These are phyloP conservation scores for Botrytis galanthina DNA, from an alignment of 2,329 filamentous ascomycete genomes.

Conservation along the genomic window DNA sequence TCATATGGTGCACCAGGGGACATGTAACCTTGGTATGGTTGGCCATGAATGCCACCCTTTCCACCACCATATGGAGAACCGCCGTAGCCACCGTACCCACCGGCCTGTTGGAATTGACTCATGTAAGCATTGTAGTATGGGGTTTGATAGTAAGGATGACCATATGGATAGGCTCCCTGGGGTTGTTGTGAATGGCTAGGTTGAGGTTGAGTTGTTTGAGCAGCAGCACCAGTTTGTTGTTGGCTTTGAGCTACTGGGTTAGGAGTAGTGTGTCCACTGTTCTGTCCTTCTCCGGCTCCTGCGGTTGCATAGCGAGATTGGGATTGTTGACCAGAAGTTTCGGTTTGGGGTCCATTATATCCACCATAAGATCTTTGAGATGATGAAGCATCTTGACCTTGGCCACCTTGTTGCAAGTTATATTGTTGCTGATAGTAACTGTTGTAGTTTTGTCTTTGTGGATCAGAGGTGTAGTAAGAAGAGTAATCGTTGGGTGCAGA, in stretches of 20 bases:
- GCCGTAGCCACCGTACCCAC: constrained; percentile 40
- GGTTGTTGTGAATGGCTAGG: constrained; percentile 51
- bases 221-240: constrained; percentile 43
- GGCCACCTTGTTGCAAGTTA: constrained; percentile 48
- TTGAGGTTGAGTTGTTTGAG: constrained; percentile 43
- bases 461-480: constrained; percentile 78
- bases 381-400: constrained; percentile 68
- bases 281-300: constrained; percentile 70
- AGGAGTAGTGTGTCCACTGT: constrained; percentile 87
- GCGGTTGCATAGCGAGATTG: constrained; percentile 59
- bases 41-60: constrained; percentile 38
- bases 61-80: constrained; percentile 37
- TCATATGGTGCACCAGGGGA: constrained; percentile 39
- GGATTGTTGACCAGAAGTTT: constrained; percentile 63
- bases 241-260: constrained; percentile 67
- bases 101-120: constrained; percentile 50
- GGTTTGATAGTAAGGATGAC: constrained; percentile 59
- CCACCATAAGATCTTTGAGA: constrained; percentile 74
- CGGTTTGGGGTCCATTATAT: constrained; percentile 65
- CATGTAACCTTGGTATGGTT: constrained; percentile 40
- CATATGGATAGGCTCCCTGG: constrained; percentile 51
- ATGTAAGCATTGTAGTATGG: constrained; percentile 63
- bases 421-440: constrained; percentile 66
- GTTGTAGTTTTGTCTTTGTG: constrained; percentile 71
- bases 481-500: constrained; percentile 78